Evolutionary conservation across 139 green algal species (phyloP).

Genomic region (Coelastrella sp.): DNA sequence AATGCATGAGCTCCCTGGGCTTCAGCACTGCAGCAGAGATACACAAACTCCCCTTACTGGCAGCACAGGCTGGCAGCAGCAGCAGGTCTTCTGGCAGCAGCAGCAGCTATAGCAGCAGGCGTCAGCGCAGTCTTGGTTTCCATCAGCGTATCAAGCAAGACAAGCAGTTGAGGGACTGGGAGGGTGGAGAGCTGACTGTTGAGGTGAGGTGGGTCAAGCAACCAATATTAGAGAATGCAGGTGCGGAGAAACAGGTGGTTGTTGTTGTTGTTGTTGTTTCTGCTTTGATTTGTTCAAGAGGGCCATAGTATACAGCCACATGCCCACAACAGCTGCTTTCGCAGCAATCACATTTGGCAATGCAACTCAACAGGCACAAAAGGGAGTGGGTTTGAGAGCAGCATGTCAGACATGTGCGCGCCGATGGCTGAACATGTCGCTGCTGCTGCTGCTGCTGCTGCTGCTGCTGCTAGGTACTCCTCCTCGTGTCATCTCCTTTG

Average conservation of each 20-base stretch:
- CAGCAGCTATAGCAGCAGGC: background rate
- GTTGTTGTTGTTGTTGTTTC: background rate
- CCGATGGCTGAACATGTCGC: background rate
- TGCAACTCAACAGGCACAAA: too few relatives aligned
- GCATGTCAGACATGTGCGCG: background rate
- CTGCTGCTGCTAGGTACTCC: background rate
- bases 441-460: background rate
- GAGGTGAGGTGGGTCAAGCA: slow-evolving; percentile 36
- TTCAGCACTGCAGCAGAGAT: background rate
- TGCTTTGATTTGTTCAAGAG: background rate
- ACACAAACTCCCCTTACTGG: background rate
- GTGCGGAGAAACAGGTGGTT: background rate
- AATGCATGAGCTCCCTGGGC: background rate
- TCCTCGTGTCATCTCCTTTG: slow-evolving; percentile 35
- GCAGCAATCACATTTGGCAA: too few relatives aligned
- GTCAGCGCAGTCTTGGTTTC: background rate
- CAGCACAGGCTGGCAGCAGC: slow-evolving; percentile 6
- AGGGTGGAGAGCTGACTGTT: slow-evolving; percentile 5
- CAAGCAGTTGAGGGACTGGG: background rate
- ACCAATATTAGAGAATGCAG: background rate
- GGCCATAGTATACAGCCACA: too few relatives aligned
- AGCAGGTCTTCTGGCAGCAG: slow-evolving; percentile 12
- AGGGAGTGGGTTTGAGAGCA: too few relatives aligned
- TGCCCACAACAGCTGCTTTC: too few relatives aligned
- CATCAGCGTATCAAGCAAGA: slow-evolving; percentile 7